Evolutionary conservation across 2,329 filamentous ascomycete genomes (phyloP).

Genomic region (Aspergillus felis): DNA sequence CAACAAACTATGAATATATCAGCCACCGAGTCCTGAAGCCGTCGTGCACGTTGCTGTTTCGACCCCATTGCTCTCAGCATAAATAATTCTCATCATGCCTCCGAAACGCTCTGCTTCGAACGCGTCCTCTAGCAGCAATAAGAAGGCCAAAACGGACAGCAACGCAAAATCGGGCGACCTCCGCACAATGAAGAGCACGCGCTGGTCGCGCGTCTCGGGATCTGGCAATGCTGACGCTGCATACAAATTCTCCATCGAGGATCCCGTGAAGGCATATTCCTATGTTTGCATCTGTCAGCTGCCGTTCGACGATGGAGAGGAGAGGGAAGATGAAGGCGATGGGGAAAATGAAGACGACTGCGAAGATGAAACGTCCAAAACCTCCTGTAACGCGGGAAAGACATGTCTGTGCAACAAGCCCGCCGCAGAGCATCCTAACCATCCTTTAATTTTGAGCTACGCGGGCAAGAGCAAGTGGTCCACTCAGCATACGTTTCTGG

Average conservation of each 20-base stretch:
- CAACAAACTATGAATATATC: not conserved
- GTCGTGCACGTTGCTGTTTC: not conserved
- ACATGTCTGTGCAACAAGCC: slow-evolving; percentile 10
- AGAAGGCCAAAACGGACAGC: not conserved
- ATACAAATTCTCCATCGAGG: not conserved
- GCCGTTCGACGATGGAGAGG: not conserved
- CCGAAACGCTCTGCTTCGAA: not conserved
- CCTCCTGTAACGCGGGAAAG: slow-evolving; percentile 16
- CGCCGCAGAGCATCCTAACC: slow-evolving; percentile 4
- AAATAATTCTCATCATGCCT: not conserved
- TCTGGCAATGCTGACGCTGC: slow-evolving; percentile 31
- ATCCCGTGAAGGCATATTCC: not conserved
- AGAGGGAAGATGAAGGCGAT: not conserved
- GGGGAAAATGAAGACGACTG: slow-evolving; percentile 13
- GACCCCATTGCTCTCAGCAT: not conserved
- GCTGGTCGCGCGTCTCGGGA: slow-evolving; percentile 22
- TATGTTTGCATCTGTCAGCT: slow-evolving; percentile 3
- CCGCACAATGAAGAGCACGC: not conserved
- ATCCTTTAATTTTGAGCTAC: slow-evolving; percentile 4
- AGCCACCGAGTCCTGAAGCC: not conserved
- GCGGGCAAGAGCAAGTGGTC: slow-evolving; percentile 2
- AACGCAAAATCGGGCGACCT: not conserved
- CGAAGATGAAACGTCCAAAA: slow-evolving; percentile 9
- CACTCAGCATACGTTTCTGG: slow-evolving; percentile 17
- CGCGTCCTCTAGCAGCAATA: not conserved